Base-by-base conservation (phyloP, 805 yeast species). In the Schizosaccharomyces octosporus region DNA sequence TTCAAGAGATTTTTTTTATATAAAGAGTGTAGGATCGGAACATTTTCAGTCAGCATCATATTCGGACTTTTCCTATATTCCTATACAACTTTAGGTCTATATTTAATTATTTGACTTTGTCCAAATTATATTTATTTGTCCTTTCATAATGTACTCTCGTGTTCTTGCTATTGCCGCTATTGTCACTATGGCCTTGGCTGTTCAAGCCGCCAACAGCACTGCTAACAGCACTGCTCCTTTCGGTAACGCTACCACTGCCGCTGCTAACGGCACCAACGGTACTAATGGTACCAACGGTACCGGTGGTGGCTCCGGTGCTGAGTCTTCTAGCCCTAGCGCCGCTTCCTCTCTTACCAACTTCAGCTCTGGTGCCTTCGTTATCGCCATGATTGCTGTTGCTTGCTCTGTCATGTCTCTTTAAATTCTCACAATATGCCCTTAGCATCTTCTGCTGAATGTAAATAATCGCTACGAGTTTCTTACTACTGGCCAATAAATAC, bases 351-450 rank as follows among this genome's bases (percentile, higher is more conserved):
- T 51, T 6, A 51, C 57, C 32, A 51, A 51, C 57, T 51, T 51
- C 57, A 24, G 36, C 57, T 21, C 57, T 51, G 57, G 57, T 51
- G 57, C 57, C 57, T 51, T 51, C 32, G 57, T 51, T 29, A 51
- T 51, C 21, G 57, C 57, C 36, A 51, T 51, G 57, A 51, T 51
- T 29, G 57, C 57, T 51, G 57, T 51, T 29, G 57, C 57, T 17
- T 51, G 57, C 57, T 51, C 57, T n/a, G 57, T 51, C 36, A 51
- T 51, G 57, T 51, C 57, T 51, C 57, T 51, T 29, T 51, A 51
- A 51, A 51, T 51, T 24, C 19, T 11, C n/a, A 19, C 21, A 51
- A 13, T 6, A 45, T 24, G 21, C 21, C 27, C 27, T 24, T n/a
- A 19, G 21, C 27, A 19, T 45, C 51, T 19, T 24, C 27, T 45